These are phyloP conservation scores for Penicillium sp. DNA, from an alignment of 2,329 filamentous ascomycete species.

Conservation along the genomic window DNA sequence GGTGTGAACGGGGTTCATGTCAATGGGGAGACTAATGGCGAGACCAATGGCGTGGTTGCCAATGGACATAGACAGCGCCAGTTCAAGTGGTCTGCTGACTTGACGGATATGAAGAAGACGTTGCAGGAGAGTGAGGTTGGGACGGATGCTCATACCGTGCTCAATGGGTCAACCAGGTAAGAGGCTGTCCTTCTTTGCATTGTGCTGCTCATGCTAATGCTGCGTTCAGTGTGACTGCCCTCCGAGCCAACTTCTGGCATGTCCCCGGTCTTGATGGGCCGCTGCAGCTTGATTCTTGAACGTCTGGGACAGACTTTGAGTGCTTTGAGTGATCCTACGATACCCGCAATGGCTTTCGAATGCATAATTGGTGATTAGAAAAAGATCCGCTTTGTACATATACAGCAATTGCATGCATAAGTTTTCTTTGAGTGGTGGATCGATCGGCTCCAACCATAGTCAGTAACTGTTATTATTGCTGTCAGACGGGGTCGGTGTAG, in stretches of 20 bases:
- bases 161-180: slow-evolving; percentile 76
- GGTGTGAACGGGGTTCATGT: slow-evolving; percentile 13
- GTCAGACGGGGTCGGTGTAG: not conserved
- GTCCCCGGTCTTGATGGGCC: slow-evolving; percentile 61
- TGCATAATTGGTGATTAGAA: slow-evolving; percentile 4
- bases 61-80: slow-evolving; percentile 59
- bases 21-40: not conserved
- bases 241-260: slow-evolving; percentile 88
- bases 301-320: slow-evolving; percentile 7
- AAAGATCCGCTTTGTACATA: slow-evolving; percentile 2
- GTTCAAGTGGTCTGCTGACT: slow-evolving; percentile 85
- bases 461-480: not conserved
- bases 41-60: not conserved
- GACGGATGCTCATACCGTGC: slow-evolving; percentile 86
- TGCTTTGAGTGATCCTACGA: slow-evolving; percentile 47
- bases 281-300: slow-evolving; percentile 58
- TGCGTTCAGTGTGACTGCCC: slow-evolving; percentile 68
- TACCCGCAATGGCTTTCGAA: slow-evolving; percentile 26
- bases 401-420: slow-evolving; percentile 3
- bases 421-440: not conserved
- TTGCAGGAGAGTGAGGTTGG: slow-evolving; percentile 71
- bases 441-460: not conserved
- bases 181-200: not conserved
- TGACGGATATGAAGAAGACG: slow-evolving; percentile 78
- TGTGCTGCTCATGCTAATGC: not conserved